phyloP scores from a whole-genome alignment of 176 grass and related monocot genomes.

The Paspalum notatum region DNA sequence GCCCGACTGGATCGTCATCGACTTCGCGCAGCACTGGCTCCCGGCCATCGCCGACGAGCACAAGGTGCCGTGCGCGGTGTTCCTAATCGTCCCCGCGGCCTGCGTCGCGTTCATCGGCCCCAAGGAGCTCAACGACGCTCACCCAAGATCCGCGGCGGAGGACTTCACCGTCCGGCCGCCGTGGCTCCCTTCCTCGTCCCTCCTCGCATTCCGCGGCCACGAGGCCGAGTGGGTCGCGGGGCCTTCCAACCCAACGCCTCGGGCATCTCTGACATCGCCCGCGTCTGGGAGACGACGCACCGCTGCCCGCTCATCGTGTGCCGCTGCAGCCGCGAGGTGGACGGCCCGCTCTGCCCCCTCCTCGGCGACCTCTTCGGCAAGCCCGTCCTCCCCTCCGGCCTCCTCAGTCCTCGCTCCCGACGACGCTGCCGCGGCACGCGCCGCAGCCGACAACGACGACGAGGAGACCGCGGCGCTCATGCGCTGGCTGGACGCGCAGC shows the following conservation, averaged over 20 bases:
- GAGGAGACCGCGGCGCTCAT: background rate
- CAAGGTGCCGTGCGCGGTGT: background rate
- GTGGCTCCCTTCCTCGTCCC: background rate
- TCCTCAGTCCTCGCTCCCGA: conserved; percentile 36
- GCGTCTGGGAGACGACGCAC: background rate
- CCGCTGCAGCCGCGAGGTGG: conserved; percentile 37
- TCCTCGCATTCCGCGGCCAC: background rate
- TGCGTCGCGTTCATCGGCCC: fast-evolving
- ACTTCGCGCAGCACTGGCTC: conserved; percentile 52
- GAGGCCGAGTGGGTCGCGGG: background rate
- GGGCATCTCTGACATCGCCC: background rate
- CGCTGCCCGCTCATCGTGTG: background rate
- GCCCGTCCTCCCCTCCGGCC: conserved; percentile 33
- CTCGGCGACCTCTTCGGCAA: conserved; percentile 17
- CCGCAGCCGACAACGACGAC: fast-evolving
- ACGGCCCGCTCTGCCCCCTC: conserved; percentile 26
- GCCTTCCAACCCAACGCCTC: background rate
- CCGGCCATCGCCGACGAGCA: conserved; percentile 39
- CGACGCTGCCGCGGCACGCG: background rate
- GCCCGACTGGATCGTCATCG: conserved; percentile 50
- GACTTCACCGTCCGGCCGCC: conserved; percentile 1
- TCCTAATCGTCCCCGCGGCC: background rate
- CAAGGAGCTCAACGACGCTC: background rate
- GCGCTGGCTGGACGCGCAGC: conserved; percentile 42
- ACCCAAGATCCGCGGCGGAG: background rate